Percentiles rank a stretch among this genome's conserved stretches.
These are phyloP conservation scores for Leishmania braziliensis DNA, from an alignment of 208 protist genomes.

Conservation along the genomic window DNA sequence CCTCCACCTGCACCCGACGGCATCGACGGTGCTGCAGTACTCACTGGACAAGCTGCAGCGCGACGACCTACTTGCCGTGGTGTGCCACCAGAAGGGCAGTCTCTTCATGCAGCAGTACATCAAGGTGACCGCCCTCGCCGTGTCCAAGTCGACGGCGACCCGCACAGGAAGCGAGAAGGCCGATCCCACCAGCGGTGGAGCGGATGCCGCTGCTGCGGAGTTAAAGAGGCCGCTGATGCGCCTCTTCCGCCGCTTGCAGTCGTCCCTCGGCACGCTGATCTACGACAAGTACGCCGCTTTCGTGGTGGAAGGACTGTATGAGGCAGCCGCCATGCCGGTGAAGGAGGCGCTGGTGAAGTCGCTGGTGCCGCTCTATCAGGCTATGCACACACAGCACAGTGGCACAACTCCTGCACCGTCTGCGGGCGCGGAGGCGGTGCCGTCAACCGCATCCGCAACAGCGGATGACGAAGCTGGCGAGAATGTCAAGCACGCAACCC, in stretches of 20 bases:
- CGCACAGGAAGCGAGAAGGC: background rate
- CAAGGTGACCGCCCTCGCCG: conserved; percentile 29
- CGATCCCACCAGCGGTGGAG: background rate
- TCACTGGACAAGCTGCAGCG: conserved; percentile 71
- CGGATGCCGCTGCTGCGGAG: background rate
- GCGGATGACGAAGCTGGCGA: conserved; percentile 3
- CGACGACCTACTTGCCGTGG: conserved; percentile 55
- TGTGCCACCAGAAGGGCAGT: conserved; percentile 61
- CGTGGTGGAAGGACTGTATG: conserved; percentile 82
- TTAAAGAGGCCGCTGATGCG: conserved; percentile 37
- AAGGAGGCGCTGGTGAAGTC: conserved; percentile 82
- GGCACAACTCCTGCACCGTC: background rate
- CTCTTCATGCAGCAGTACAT: conserved; percentile 83
- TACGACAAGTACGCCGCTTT: conserved; percentile 72
- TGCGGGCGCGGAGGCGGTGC: background rate
- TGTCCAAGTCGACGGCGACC: conserved; percentile 4
- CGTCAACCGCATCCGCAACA: background rate
- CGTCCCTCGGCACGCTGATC: conserved; percentile 44
- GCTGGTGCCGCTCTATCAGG: conserved; percentile 70
- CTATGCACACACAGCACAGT: conserved; percentile 20
- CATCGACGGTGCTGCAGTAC: conserved; percentile 61
- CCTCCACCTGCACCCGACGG: conserved; percentile 65
- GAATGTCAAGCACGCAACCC: conserved; percentile 7
- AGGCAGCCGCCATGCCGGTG: conserved; percentile 52
- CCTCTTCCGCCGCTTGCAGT: conserved; percentile 61